Conservation (phyloP, 1,139 yeast genomes). For the Keqinozyma sinolaborantium region DNA sequence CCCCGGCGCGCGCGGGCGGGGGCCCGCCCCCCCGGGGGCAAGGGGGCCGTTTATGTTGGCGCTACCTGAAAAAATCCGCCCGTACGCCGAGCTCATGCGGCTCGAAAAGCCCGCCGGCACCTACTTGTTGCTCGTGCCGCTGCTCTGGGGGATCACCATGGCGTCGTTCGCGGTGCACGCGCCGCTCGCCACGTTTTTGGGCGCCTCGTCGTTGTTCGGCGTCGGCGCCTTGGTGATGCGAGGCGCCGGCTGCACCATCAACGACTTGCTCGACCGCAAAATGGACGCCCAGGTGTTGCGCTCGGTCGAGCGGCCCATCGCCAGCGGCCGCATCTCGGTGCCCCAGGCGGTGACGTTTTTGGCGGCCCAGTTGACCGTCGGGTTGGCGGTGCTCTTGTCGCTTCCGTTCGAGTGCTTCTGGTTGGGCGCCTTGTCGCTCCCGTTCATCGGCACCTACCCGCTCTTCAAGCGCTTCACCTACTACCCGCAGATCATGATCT, state of each 20-base stretch:
- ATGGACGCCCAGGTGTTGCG: slow-evolving; percentile 83
- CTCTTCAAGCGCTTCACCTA: slow-evolving; percentile 90
- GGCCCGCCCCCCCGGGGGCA: slow-evolving; percentile 54
- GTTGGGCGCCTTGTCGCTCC: slow-evolving; percentile 77
- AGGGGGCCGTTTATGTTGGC: slow-evolving; percentile 54
- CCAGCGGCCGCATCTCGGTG: slow-evolving; percentile 76
- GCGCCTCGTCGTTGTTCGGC: slow-evolving; percentile 60
- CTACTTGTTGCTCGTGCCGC: slow-evolving; percentile 73
- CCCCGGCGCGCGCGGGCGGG: slow-evolving; percentile 50
- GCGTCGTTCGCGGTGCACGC: slow-evolving; percentile 77
- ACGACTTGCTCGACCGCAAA: slow-evolving; percentile 81
- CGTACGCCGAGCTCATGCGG: slow-evolving; percentile 89
- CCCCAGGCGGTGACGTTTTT: slow-evolving; percentile 73
- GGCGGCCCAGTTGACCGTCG: slow-evolving; percentile 74
- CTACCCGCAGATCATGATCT: slow-evolving; percentile 84
- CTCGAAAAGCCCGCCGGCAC: slow-evolving; percentile 95
- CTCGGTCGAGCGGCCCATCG: slow-evolving; percentile 85
- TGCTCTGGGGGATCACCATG: slow-evolving; percentile 79
- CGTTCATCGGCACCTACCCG: slow-evolving; percentile 84
- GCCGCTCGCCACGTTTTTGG: slow-evolving; percentile 54
- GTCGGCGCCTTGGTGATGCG: slow-evolving; percentile 89
- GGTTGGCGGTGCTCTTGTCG: slow-evolving; percentile 65
- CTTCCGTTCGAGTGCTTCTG: slow-evolving; percentile 81
- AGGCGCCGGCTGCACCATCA: slow-evolving; percentile 97
- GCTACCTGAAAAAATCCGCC: slow-evolving; percentile 71